Base-by-base conservation (phyloP, 306 rosid genomes). In the Dryas alaskensis region DNA sequence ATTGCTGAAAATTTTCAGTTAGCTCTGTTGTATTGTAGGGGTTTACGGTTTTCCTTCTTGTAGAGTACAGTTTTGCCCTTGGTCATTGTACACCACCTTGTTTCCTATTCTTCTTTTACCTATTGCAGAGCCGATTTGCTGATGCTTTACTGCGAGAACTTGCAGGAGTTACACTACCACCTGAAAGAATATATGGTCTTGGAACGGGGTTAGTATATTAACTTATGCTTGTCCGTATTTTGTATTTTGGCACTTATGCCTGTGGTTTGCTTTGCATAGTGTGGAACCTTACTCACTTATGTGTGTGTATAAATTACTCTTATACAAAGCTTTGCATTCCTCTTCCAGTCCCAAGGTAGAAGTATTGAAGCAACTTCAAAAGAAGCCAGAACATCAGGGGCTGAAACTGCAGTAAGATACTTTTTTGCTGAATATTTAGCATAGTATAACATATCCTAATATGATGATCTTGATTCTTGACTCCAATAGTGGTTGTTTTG, bases 281-380 rank as follows among this genome's bases (percentile, higher is more conserved):
- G 60, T 47, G 10, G 5, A 76, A 44, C 64, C 13, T 40, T 17
- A 59, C 13, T 60, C 46, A n/a, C 16, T 42, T 54, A 31, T 51
- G 10, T 57, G 16, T 22, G 1, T 0, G 10, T 50, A 10, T 71
- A 10, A 81, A 45, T 57, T 57, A 62, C 67, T 1, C 67, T 40
- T 62, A 40, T 16, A 59, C 0, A 25, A 59, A 59, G 11, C 65
- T 16, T 74, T 58, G 1, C 40, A 37, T 51, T 79, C 48, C 46
- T 46, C 27, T 74, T 76, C 11, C 73, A 93, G 97, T 78, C 97
- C 97, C 13, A 91, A 93, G 84, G 92, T 89, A 51, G 89, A 91
- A 82, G 92, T 91, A 78, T 72, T 93, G 72, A 93, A 91, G 91
- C 82, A 79, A 77, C 88, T 93, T 70, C 97, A 93, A 68, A 89